phyloP scores from a whole-genome alignment of 768 basidiomycete genomes.

The Termitomyces heimii region DNA sequence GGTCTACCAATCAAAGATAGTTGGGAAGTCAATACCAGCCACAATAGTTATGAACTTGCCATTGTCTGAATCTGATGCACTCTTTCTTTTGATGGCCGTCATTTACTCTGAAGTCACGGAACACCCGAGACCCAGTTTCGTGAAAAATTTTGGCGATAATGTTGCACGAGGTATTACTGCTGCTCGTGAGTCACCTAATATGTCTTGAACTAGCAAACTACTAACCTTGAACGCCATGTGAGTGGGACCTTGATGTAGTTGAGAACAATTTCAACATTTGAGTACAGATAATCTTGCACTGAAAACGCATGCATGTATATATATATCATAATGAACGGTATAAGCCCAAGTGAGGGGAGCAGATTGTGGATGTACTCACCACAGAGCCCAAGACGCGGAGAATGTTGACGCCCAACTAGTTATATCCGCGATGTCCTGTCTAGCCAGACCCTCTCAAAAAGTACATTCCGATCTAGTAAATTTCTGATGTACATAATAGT shows the following conservation, averaged over 20 bases:
- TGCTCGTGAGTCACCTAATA: not conserved
- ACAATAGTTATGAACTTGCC: not conserved
- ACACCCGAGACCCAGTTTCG: not conserved
- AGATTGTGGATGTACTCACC: too few relatives aligned
- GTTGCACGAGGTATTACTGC: not conserved
- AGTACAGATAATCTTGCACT: too few relatives aligned
- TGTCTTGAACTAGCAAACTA: not conserved
- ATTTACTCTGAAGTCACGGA: conserved; percentile 6
- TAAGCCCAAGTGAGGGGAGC: too few relatives aligned
- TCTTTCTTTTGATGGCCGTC: conserved; percentile 4
- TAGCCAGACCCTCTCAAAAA: too few relatives aligned
- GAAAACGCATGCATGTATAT: too few relatives aligned
- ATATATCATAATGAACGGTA: too few relatives aligned
- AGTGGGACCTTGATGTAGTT: not conserved
- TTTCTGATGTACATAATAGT: too few relatives aligned
- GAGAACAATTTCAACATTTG: too few relatives aligned
- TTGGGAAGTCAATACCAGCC: not conserved
- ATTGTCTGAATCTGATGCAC: not conserved
- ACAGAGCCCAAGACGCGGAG: too few relatives aligned
- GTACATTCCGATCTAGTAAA: too few relatives aligned
- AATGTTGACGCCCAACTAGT: too few relatives aligned
- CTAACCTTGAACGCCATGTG: not conserved
- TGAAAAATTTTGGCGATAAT: not conserved
- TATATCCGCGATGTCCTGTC: too few relatives aligned
- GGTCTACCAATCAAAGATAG: conserved; percentile 1